Base-by-base conservation (phyloP, 495 filamentous ascomycete genomes). In the Aspergillus sclerotiicarbonarius region DNA sequence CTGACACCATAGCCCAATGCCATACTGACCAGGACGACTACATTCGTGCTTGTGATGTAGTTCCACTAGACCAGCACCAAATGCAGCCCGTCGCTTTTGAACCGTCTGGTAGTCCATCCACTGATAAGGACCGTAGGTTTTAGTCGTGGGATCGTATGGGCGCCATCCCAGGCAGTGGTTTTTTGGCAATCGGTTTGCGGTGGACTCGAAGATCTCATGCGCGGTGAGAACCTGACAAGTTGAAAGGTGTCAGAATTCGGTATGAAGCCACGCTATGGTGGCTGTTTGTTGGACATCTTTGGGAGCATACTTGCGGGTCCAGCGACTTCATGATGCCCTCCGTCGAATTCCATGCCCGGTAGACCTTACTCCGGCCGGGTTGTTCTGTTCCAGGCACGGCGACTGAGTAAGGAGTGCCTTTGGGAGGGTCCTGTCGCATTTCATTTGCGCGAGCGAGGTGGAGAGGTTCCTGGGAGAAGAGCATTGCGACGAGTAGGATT, bases 1-100 rank as follows among this genome's bases (percentile, higher is more conserved):
- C 76, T 93, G 90, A 56, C 90, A 91, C 94, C 94, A 98, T 16
- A 98, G 75, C 32, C 94, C 94, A 57, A 98, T 82, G 50, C 87
- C 90, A 67, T 94, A 90, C 73, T 93, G 89, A 32, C 80, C 82
- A 8, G 78, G 77, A 35, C 68, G 68, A 56, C 64, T 59, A 49
- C 89, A 77, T 7, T 87, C 88, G 57, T 83, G 77, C 58, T 84
- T 81, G 62, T 88, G 79, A 71, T 96, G 90, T 65, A 98, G 71
- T 72, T 92, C 85, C 46, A 91, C 87, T 51, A 98, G 73, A 53
- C 95, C 94, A 44, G 87, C 89, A 55, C 95, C 94, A 62, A 98
- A 84, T 61, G 92, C 89, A 54, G 87, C 85, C 57, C 90, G 86
- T 63, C 93, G 80, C 73, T 83, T 82, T 57, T 91, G 90, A 16